phyloP scores from a whole-genome alignment of 2,329 filamentous ascomycete genomes.

The Dryadomyces quercivorus region DNA sequence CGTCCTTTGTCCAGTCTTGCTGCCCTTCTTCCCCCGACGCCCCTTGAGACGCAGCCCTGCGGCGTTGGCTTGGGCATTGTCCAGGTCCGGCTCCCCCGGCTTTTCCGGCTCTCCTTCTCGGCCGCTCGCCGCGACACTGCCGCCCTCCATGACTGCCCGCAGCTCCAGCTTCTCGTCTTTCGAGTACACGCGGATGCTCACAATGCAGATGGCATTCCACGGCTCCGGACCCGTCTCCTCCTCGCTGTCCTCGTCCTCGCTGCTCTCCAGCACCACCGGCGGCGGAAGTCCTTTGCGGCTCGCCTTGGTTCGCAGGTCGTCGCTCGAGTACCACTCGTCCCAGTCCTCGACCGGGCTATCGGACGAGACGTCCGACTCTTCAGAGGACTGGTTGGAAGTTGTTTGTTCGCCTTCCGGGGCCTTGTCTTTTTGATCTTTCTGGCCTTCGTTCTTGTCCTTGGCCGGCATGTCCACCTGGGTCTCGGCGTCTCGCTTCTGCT shows the following conservation, averaged over 20 bases:
- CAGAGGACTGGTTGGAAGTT: not conserved
- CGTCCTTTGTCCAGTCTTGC: not conserved
- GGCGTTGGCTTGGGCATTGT: conserved; percentile 44
- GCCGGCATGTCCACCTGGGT: no score
- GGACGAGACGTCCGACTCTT: conserved; percentile 37
- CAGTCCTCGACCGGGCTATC: conserved; percentile 48
- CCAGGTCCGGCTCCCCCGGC: conserved; percentile 40
- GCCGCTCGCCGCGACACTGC: conserved; percentile 38
- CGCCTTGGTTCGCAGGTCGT: conserved; percentile 39
- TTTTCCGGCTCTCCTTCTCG: conserved; percentile 38
- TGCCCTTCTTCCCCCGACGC: conserved; percentile 10
- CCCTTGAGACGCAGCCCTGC: conserved; percentile 27
- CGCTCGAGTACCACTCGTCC: conserved; percentile 45
- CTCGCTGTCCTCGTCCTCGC: conserved; percentile 35
- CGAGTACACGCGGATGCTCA: conserved; percentile 49
- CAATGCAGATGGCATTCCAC: conserved; percentile 52
- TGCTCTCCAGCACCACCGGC: conserved; percentile 21
- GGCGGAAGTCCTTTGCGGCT: not conserved
- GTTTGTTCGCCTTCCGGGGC: not conserved
- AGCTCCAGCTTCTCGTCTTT: conserved; percentile 41
- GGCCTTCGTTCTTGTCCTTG: no score
- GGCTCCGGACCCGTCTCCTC: conserved; percentile 43
- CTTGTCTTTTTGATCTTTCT: no score
- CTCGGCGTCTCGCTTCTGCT: no score
- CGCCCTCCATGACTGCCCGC: conserved; percentile 43